These are phyloP conservation scores for Hymenoscyphus linearis DNA, from an alignment of 2,329 filamentous ascomycete genomes.

Conservation along the genomic window DNA sequence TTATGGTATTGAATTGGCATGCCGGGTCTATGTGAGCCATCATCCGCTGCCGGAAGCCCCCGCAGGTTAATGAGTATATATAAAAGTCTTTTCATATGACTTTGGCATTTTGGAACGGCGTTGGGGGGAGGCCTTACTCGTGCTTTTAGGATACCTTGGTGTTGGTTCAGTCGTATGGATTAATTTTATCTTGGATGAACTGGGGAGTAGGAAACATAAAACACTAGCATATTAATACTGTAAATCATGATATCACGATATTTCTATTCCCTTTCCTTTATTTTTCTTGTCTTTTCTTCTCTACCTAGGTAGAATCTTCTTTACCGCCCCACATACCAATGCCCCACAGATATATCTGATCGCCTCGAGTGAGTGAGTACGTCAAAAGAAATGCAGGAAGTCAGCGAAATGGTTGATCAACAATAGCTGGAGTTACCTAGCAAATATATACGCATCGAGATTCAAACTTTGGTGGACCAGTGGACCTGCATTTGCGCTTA, in stretches of 20 bases:
- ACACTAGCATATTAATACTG: neutral
- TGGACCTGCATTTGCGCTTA: neutral
- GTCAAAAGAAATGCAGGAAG: neutral
- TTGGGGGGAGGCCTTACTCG: neutral
- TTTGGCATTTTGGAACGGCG: neutral
- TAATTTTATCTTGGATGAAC: neutral
- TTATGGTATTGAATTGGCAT: constrained; percentile 28
- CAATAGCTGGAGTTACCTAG: neutral
- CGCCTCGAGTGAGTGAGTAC: neutral
- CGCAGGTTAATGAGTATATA: neutral
- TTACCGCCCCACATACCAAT: neutral
- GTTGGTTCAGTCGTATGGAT: neutral
- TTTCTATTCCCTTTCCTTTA: neutral
- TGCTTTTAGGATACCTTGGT: neutral
- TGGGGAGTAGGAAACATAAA: neutral
- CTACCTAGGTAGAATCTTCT: no score
- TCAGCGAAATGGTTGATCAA: neutral
- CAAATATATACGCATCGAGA: neutral
- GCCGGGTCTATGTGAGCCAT: neutral
- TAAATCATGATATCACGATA: neutral
- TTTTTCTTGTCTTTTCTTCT: neutral
- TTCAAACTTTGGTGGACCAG: neutral
- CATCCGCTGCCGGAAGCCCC: neutral
- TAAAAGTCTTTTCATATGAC: neutral
- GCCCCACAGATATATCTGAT: neutral